These are phyloP conservation scores for Cryptococcus wingfieldii DNA, from an alignment of 1,284 basidiomycete species.

Conservation along the genomic window DNA sequence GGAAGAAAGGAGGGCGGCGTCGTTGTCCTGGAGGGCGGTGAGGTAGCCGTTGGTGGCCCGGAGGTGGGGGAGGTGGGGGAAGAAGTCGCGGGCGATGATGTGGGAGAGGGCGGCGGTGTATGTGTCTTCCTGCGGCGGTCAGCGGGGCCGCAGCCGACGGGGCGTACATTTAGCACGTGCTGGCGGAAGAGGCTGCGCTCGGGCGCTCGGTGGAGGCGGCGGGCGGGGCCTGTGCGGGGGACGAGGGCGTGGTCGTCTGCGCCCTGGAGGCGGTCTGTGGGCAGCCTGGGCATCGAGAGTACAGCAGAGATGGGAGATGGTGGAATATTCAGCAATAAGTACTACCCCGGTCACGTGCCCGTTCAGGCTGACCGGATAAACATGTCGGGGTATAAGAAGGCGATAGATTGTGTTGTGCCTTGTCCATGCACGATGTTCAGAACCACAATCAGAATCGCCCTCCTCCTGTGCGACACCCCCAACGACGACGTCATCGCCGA, in stretches of 20 bases:
- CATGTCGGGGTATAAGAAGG: too few relatives aligned
- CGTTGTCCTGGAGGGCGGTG: constrained; percentile 66
- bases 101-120: constrained; percentile 87
- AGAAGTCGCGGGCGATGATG: constrained; percentile 96
- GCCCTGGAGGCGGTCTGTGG: not conserved
- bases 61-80: constrained; percentile 80
- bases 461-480: constrained; percentile 48
- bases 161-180: constrained; percentile 41
- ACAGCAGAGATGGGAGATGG: too few relatives aligned
- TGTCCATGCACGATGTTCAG: constrained; percentile 18
- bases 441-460: constrained; percentile 40
- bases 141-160: not conserved
- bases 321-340: too few relatives aligned
- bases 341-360: not conserved
- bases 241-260: constrained; percentile 19
- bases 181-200: constrained; percentile 39
- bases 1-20: constrained; percentile 66
- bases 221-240: constrained; percentile 28
- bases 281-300: not conserved
- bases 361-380: not conserved
- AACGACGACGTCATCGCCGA: constrained; percentile 36
- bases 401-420: too few relatives aligned
- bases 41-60: constrained; percentile 82
- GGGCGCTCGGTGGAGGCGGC: constrained; percentile 30
- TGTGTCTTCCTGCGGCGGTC: constrained; percentile 66